A percentile compares a stretch with the other conserved stretches of the same genome.
phyloP scores from a whole-genome alignment of 306 rosid species.

The Gleditsia sinensis region DNA sequence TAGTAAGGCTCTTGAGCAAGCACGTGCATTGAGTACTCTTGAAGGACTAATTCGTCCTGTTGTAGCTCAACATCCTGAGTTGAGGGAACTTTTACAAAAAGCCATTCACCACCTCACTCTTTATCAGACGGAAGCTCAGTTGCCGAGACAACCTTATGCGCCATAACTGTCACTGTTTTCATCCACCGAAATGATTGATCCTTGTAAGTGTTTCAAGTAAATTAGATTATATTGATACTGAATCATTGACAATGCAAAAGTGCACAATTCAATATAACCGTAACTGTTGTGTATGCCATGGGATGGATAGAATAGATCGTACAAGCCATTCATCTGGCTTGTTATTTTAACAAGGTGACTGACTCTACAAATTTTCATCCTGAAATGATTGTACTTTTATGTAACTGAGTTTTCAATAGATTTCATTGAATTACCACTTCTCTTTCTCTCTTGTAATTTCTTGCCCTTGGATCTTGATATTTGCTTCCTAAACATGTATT shows the following conservation, averaged over 20 bases:
- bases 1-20: constrained; percentile 82
- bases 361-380: neutral
- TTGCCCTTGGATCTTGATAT: neutral
- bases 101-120: constrained; percentile 83
- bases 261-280: neutral
- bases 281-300: neutral
- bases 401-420: constrained; percentile 1
- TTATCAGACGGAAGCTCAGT: constrained; percentile 82
- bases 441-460: neutral
- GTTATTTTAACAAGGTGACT: neutral
- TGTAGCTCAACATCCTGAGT: constrained; percentile 59
- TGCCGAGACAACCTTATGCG: constrained; percentile 58
- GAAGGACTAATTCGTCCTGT: constrained; percentile 68
- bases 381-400: constrained; percentile 4
- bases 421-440: constrained; percentile 27
- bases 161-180: constrained; percentile 32
- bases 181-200: constrained; percentile 25
- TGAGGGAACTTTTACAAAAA: constrained; percentile 56
- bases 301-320: too few relatives aligned
- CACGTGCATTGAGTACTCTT: constrained; percentile 61
- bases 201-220: constrained; percentile 47
- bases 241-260: constrained; percentile 13
- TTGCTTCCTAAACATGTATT: neutral
- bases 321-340: too few relatives aligned
- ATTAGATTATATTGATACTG: constrained; percentile 28